These are phyloP conservation scores for Alternaria metachromatica DNA, from an alignment of 2,329 filamentous ascomycete genomes.

Conservation along the genomic window DNA sequence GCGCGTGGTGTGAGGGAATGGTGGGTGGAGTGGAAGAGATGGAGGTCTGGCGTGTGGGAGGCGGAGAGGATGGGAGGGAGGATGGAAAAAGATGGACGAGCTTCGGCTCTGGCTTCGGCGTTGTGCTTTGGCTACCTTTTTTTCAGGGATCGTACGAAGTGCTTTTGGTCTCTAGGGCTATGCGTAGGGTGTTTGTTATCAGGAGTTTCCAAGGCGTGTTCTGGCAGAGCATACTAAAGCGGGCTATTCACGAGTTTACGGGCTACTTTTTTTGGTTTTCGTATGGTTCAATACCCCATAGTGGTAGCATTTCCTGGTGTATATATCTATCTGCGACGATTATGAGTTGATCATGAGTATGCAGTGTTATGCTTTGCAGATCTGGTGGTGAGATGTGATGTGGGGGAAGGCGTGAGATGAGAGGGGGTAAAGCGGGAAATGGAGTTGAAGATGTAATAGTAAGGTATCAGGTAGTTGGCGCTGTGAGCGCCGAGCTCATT, in stretches of 20 bases:
- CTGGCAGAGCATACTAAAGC: background rate
- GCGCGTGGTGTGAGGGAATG: background rate
- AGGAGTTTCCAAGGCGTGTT: background rate
- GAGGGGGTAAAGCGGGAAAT: too few relatives aligned
- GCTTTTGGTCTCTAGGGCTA: too few relatives aligned
- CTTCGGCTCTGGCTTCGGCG: background rate
- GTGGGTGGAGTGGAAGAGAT: background rate
- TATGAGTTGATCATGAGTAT: background rate
- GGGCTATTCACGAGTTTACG: background rate
- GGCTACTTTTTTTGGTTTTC: background rate
- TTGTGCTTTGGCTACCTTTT: background rate
- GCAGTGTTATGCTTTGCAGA: too few relatives aligned
- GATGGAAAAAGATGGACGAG: background rate
- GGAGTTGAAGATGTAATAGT: too few relatives aligned
- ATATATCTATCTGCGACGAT: background rate
- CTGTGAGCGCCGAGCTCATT: too few relatives aligned
- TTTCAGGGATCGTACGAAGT: background rate
- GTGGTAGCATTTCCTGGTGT: background rate
- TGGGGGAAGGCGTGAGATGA: too few relatives aligned
- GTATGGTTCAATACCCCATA: background rate
- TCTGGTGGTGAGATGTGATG: too few relatives aligned
- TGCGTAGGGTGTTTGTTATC: background rate
- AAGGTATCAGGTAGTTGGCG: too few relatives aligned
- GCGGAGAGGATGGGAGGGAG: background rate
- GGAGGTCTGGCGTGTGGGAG: too few relatives aligned